phyloP scores from a whole-genome alignment of 139 green algal genomes.

The Asterochloris sp. region DNA sequence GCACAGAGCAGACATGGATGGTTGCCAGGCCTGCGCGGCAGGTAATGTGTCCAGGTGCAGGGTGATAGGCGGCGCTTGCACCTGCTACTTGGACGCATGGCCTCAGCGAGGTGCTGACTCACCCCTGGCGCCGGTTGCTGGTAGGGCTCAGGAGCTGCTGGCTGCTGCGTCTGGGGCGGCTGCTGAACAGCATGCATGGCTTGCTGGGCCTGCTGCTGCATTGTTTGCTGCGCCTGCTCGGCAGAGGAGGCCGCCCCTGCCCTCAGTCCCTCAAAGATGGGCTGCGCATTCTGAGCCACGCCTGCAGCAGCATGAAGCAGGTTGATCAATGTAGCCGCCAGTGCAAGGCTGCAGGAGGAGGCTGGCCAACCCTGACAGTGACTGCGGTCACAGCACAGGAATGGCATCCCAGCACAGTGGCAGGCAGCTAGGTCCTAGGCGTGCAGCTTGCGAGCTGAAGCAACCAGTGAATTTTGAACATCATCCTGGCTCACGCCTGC shows the following conservation, averaged over 20 bases:
- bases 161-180: not conserved
- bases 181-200: not conserved
- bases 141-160: not conserved
- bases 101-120: too few species aligned
- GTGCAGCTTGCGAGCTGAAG: too few species aligned
- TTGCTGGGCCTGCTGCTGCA: constrained; percentile 6
- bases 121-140: too few species aligned
- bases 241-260: not conserved
- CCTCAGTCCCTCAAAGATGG: not conserved
- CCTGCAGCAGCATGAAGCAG: not conserved
- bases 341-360: not conserved
- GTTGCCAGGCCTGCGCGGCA: too few species aligned
- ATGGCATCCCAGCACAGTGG: too few species aligned
- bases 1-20: too few species aligned
- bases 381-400: too few species aligned
- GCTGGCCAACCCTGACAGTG: not conserved
- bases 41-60: not conserved
- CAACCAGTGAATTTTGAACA: too few species aligned
- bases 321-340: not conserved
- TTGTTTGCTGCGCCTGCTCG: constrained; percentile 1
- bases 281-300: not conserved
- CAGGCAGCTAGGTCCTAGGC: too few species aligned
- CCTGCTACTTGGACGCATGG: not conserved
- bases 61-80: too few species aligned
- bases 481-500: too few species aligned